Evolutionary conservation across 345 rosid genomes (phyloP).

Genomic region (Aegle marmelos): DNA sequence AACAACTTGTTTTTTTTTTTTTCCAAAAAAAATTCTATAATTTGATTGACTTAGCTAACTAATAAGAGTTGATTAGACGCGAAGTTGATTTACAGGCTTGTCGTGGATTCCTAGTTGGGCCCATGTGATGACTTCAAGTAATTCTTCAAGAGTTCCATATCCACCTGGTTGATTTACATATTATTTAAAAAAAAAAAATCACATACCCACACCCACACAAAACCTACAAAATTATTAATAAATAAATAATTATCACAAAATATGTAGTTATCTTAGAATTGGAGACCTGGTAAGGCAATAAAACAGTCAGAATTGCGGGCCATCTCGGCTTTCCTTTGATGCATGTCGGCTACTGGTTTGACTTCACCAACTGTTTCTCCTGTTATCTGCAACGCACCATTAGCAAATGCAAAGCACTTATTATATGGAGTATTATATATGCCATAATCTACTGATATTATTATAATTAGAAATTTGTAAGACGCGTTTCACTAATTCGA

Average conservation of each 20-base stretch:
- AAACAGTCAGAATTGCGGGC: conserved; percentile 58
- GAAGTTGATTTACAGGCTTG: conserved; percentile 41
- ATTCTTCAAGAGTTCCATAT: conserved; percentile 58
- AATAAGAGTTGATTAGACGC: conserved; percentile 5
- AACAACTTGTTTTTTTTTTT: too few species aligned
- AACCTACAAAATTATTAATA: neutral
- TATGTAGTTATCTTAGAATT: neutral
- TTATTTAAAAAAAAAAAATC: neutral
- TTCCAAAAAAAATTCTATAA: neutral
- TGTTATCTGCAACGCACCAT: conserved; percentile 36
- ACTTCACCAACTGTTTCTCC: conserved; percentile 71
- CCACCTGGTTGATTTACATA: conserved; percentile 31
- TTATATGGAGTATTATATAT: too few species aligned
- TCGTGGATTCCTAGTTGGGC: conserved; percentile 58
- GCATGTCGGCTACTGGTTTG: conserved; percentile 55
- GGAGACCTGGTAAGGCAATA: conserved; percentile 51
- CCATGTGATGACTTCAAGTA: conserved; percentile 52
- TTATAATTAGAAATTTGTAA: too few species aligned
- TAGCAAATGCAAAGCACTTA: neutral
- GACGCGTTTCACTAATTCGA: too few species aligned
- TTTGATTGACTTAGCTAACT: neutral
- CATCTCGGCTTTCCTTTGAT: conserved; percentile 64
- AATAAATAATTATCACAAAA: neutral
- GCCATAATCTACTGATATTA: too few species aligned
- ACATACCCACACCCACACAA: neutral